Conservation (phyloP, 1,284 basidiomycete species). For the Irpex sp. region DNA sequence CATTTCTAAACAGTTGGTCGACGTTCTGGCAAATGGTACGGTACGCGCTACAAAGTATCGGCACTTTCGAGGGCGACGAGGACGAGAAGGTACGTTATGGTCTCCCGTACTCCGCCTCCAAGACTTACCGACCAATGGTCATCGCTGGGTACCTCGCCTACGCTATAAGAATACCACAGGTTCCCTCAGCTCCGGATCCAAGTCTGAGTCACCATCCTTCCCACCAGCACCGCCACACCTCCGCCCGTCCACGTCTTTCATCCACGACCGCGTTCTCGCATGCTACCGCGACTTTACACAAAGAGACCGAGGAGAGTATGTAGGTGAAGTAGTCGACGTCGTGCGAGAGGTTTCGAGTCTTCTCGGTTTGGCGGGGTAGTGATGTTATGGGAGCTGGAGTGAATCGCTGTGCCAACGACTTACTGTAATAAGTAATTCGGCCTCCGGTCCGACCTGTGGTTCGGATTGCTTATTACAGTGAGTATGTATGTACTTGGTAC, state of each 20-base stretch:
- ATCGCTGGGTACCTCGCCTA: neutral
- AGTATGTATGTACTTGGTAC: no score
- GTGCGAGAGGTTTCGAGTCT: neutral
- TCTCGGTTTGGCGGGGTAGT: no score
- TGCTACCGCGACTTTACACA: constrained; percentile 23
- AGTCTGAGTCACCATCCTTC: constrained; percentile 11
- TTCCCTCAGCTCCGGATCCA: no score
- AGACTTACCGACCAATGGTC: neutral
- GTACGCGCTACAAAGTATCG: constrained; percentile 17
- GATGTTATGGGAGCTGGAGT: no score
- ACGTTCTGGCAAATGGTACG: constrained; percentile 30
- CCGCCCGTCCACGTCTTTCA: constrained; percentile 18
- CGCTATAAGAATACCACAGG: neutral
- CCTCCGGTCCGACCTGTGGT: no score
- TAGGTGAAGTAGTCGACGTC: constrained; percentile 8
- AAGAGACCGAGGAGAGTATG: constrained; percentile 17
- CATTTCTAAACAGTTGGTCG: constrained; percentile 19
- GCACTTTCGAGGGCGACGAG: neutral
- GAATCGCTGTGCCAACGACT: no score
- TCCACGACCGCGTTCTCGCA: constrained; percentile 12
- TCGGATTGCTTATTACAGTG: no score
- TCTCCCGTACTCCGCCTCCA: no score
- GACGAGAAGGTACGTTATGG: neutral
- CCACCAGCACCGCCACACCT: constrained; percentile 18
- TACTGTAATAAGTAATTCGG: no score